Conservation (phyloP, 2,329 filamentous ascomycete species). For the Alternaria consortialis region DNA sequence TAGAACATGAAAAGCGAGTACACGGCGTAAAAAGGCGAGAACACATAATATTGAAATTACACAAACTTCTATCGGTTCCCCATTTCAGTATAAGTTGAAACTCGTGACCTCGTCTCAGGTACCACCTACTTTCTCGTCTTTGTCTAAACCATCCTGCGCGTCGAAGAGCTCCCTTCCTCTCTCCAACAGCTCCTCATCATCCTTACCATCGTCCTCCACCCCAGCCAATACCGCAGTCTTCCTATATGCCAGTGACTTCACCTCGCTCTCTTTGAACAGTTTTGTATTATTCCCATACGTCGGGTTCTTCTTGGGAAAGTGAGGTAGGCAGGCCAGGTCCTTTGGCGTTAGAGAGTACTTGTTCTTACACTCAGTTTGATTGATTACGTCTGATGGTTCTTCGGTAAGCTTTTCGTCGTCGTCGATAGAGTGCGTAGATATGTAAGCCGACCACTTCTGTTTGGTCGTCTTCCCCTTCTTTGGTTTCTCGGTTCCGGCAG, state of each 20-base stretch:
- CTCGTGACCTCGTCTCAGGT: not conserved
- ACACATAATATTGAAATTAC: not conserved
- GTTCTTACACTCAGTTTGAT: slow-evolving; percentile 21
- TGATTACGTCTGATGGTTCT: slow-evolving; percentile 22
- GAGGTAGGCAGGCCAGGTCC: slow-evolving; percentile 19
- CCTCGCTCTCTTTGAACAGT: slow-evolving; percentile 20
- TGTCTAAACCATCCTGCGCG: not conserved
- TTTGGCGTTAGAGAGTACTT: slow-evolving; percentile 15
- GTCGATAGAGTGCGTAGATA: slow-evolving; percentile 8
- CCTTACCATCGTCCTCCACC: slow-evolving; percentile 9
- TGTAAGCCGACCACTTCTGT: slow-evolving; percentile 21
- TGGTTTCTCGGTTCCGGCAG: not conserved
- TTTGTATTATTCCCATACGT: slow-evolving; percentile 25
- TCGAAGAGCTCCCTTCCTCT: slow-evolving; percentile 25
- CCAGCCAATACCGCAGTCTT: slow-evolving; percentile 23
- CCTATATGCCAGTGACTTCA: slow-evolving; percentile 14
- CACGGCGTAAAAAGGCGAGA: not conserved
- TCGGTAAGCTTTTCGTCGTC: slow-evolving; percentile 9
- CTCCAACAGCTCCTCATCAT: slow-evolving; percentile 9
- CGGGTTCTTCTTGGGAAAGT: slow-evolving; percentile 19
- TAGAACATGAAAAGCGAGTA: not conserved
- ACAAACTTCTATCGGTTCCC: not conserved
- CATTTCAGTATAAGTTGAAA: not conserved
- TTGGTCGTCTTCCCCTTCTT: slow-evolving; percentile 16
- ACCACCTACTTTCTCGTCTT: not conserved